Evolutionary conservation across 495 filamentous ascomycete genomes (phyloP), one percentile per base, ranked within the genome.

Genomic region (Articulospora tetracladia): DNA sequence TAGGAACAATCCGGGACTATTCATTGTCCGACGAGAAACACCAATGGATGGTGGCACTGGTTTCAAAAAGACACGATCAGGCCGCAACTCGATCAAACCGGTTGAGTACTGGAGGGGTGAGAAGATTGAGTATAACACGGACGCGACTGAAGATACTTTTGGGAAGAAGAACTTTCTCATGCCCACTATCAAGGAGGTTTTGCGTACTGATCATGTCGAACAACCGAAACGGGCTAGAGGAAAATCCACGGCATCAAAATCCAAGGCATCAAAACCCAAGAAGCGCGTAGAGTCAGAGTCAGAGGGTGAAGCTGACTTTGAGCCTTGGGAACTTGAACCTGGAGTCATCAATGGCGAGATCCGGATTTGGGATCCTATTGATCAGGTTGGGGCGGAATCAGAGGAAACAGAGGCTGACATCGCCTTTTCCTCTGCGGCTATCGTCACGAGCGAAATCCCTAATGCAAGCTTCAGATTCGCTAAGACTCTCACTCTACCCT

Each of bases 71-170:
- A 84, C 83, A 23, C 77, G 81, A 19, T 83, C 79, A 6, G 81
- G 81, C 12, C 75, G 80, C 19, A 76, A 69, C 22, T 81, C 77
- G 15, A 81, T 92, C 57, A 83, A 87, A 60, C 94, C 94, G 7
- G 71, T 97, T n/a, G 83, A 86, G 36, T 93, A 78, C 69, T 98
- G 94, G 94, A 85, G 83, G 55, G 90, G 91, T 57, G 94, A 98
- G 68, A 82, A 82, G 24, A 79, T 87, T 55, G 79, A 91, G 1
- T 92, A 86, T 69, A 83, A 82, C 12, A 65, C 77, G 8, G 79
- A 87, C 59, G 80, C 79, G 28, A 77, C 77, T 54, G 76, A 76
- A 19, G 59, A 71, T 28, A 63, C 71, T 44, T 74, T 71, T 13
- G 77, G 80, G 50, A 74, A 79, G 51, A 44, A 44, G 15, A 44